Percentiles rank a stretch among this genome's conserved stretches.
These are phyloP conservation scores for Borealophlyctis nickersoniae DNA, from an alignment of 192 early-diverging fungal genomes.

Conservation along the genomic window DNA sequence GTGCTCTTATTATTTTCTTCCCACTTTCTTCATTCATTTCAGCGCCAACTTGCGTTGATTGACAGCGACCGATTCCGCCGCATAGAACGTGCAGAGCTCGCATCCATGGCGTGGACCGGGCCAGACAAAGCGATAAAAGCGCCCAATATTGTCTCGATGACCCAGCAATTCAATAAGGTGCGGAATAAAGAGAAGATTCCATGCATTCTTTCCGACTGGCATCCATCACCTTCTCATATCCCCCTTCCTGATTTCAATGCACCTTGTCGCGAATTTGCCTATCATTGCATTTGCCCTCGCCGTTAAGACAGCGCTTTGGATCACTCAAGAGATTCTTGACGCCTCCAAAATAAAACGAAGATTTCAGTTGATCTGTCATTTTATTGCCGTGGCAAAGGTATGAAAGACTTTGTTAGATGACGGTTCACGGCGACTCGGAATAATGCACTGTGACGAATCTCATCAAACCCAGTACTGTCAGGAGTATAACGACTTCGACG, in stretches of 20 bases:
- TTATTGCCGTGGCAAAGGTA: slow-evolving; percentile 43
- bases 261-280: no score
- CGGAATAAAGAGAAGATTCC: no score
- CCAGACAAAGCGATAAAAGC: slow-evolving; percentile 27
- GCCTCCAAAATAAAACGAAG: slow-evolving; percentile 30
- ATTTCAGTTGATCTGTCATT: slow-evolving; percentile 34
- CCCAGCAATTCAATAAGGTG: slow-evolving; percentile 45
- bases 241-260: no score
- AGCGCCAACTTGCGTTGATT: slow-evolving; percentile 40
- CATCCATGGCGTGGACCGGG: slow-evolving; percentile 37
- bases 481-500: slow-evolving; percentile 41
- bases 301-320: slow-evolving; percentile 40
- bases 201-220: no score
- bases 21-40: not conserved
- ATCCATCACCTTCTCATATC: no score
- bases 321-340: slow-evolving; percentile 35
- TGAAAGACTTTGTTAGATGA: not conserved
- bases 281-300: no score
- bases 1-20: not conserved
- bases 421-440: not conserved
- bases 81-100: slow-evolving; percentile 35
- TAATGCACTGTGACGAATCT: not conserved
- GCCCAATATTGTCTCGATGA: slow-evolving; percentile 36
- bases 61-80: slow-evolving; percentile 31
- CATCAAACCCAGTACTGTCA: slow-evolving; percentile 22